phyloP scores from a whole-genome alignment of 495 filamentous ascomycete species.

The Penicillium turbatum region DNA sequence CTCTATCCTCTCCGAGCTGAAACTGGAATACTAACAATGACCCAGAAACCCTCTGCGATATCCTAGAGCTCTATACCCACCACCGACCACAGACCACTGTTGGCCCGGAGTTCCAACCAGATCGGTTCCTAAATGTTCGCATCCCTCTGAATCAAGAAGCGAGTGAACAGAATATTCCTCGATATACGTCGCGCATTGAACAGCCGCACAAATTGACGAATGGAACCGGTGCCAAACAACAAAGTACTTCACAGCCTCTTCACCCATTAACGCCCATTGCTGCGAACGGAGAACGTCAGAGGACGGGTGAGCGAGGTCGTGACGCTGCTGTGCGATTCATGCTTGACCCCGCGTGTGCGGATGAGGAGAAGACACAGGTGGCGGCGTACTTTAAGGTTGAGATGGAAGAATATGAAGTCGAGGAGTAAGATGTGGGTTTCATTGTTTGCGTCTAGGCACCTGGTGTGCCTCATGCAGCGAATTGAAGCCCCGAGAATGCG shows the following conservation, averaged over 20 bases:
- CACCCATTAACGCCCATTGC: constrained; percentile 37
- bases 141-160: constrained; percentile 80
- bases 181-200: constrained; percentile 45
- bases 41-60: constrained; percentile 74
- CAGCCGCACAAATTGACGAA: constrained; percentile 7
- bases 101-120: constrained; percentile 63
- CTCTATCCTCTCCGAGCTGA: neutral
- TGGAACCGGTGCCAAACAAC: neutral
- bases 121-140: constrained; percentile 75
- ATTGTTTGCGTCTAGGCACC: neutral
- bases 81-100: constrained; percentile 67
- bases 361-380: constrained; percentile 63
- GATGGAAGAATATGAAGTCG: constrained; percentile 61
- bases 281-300: constrained; percentile 44
- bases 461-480: neutral
- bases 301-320: constrained; percentile 50
- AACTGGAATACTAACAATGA: constrained; percentile 1
- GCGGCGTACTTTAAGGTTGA: constrained; percentile 67
- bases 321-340: constrained; percentile 87
- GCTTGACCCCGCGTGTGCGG: constrained; percentile 74
- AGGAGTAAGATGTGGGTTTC: constrained; percentile 20
- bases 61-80: constrained; percentile 84
- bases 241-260: constrained; percentile 5
- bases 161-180: constrained; percentile 48
- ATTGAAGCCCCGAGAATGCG: neutral